Conservation (phyloP, 1,284 basidiomycete genomes). For the Cryptococcus sp. region DNA sequence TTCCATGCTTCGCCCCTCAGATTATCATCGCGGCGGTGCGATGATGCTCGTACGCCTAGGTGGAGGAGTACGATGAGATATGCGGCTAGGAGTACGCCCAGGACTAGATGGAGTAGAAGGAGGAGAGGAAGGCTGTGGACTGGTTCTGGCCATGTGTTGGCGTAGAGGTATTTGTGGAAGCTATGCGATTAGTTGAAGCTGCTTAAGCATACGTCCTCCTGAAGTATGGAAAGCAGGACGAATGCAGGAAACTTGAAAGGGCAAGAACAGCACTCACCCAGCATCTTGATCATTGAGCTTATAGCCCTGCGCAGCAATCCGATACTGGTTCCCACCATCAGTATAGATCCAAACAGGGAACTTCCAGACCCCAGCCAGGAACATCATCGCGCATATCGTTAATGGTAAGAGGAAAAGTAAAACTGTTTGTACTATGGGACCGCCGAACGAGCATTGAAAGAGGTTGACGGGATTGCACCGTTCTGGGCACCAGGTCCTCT, state of each 20-base stretch:
- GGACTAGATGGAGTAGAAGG: slow-evolving; percentile 29
- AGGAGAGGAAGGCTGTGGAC: slow-evolving; percentile 20
- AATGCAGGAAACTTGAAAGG: too few relatives aligned
- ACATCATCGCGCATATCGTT: slow-evolving; percentile 6
- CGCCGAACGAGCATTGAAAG: slow-evolving; percentile 10
- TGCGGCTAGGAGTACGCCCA: slow-evolving; percentile 20
- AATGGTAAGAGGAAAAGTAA: slow-evolving; percentile 15
- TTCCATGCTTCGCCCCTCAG: slow-evolving; percentile 4
- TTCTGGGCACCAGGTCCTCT: too few relatives aligned
- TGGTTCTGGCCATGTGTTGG: slow-evolving; percentile 21
- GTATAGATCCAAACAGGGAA: slow-evolving; percentile 17
- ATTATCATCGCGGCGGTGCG: background rate
- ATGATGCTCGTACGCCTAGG: background rate
- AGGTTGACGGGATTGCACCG: slow-evolving; percentile 6
- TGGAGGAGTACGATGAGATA: slow-evolving; percentile 16
- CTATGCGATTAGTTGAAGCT: slow-evolving; percentile 10
- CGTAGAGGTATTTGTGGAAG: slow-evolving; percentile 10
- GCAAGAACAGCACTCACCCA: slow-evolving; percentile 13
- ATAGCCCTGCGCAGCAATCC: slow-evolving; percentile 25
- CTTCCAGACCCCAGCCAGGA: slow-evolving; percentile 16
- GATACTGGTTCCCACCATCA: slow-evolving; percentile 3
- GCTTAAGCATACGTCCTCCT: background rate
- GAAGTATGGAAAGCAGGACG: background rate
- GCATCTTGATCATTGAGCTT: slow-evolving; percentile 11
- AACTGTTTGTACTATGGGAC: slow-evolving; percentile 6